These are phyloP conservation scores for Neofusicoccum laricinum DNA, from an alignment of 2,329 filamentous ascomycete genomes.

Conservation along the genomic window DNA sequence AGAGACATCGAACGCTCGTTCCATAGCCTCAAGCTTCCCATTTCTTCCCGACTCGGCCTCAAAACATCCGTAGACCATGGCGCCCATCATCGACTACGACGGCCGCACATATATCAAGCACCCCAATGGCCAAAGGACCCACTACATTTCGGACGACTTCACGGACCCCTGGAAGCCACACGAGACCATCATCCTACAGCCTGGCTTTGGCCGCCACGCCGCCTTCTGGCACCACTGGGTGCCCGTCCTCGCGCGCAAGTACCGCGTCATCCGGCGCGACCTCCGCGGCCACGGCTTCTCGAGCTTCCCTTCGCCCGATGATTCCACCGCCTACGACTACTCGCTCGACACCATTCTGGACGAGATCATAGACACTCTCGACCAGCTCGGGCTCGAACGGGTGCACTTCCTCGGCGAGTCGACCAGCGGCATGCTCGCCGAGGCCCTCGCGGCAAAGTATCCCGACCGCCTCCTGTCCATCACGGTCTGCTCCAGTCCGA, in stretches of 20 bases:
- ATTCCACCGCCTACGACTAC: conserved; percentile 25
- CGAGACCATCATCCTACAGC: conserved; percentile 37
- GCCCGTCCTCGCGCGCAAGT: conserved; percentile 28
- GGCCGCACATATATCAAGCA: conserved; percentile 30
- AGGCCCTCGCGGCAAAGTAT: conserved; percentile 31
- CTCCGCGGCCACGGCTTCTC: conserved; percentile 34
- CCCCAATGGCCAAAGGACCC: conserved; percentile 29
- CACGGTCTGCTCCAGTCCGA: conserved; percentile 33
- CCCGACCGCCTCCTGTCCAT: conserved; percentile 29
- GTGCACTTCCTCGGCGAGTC: conserved; percentile 36
- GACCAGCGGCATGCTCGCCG: conserved; percentile 34
- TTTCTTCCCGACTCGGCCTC: too few species aligned
- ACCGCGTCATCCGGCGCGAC: conserved; percentile 34
- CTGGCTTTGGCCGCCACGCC: conserved; percentile 35
- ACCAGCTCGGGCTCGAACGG: conserved; percentile 29
- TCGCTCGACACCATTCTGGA: conserved; percentile 27
- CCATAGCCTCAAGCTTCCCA: too few species aligned
- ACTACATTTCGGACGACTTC: conserved; percentile 29
- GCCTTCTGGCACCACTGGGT: conserved; percentile 39
- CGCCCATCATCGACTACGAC: conserved; percentile 18
- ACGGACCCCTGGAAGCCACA: conserved; percentile 31
- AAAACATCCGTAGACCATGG: neutral
- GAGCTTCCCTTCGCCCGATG: conserved; percentile 21
- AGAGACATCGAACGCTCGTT: neutral
- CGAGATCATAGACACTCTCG: conserved; percentile 35